Evolutionary conservation across 116 monocot genomes (phyloP).

Genomic region (Dioscorea cayenensis): DNA sequence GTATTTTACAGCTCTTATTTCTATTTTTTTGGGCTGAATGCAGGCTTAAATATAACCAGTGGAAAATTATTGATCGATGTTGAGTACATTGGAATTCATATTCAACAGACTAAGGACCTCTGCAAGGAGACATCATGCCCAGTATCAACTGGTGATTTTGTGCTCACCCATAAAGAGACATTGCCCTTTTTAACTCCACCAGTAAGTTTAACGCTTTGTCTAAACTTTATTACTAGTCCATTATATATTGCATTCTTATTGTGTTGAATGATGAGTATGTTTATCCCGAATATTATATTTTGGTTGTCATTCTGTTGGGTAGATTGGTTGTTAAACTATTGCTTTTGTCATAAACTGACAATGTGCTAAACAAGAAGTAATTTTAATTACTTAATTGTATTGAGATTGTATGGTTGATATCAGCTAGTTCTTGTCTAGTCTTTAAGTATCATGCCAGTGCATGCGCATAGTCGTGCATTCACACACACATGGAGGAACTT

Average conservation of each 20-base stretch:
- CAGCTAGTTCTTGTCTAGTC: too few species aligned
- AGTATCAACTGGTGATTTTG: constrained; percentile 37
- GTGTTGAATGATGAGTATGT: too few species aligned
- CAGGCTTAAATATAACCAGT: constrained; percentile 21
- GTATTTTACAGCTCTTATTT: neutral
- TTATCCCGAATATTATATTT: too few species aligned
- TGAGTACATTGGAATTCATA: constrained; percentile 33
- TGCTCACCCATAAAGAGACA: constrained; percentile 31
- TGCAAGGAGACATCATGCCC: constrained; percentile 61
- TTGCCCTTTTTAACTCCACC: constrained; percentile 61
- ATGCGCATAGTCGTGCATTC: too few species aligned
- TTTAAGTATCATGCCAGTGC: too few species aligned
- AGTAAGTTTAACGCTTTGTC: constrained; percentile 13
- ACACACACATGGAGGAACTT: too few species aligned
- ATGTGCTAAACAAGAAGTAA: too few species aligned
- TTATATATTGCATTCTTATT: too few species aligned
- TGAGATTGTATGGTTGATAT: neutral
- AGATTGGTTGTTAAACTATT: too few species aligned
- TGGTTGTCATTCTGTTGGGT: too few species aligned
- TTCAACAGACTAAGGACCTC: constrained; percentile 45
- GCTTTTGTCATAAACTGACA: too few species aligned
- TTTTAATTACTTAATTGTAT: too few species aligned
- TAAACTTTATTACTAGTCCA: neutral
- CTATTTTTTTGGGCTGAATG: neutral
- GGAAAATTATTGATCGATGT: constrained; percentile 58